Percentiles rank a stretch among this genome's conserved stretches.
These are phyloP conservation scores for Trichoderma sp. DNA, from an alignment of 2,329 filamentous ascomycete species.

Conservation along the genomic window DNA sequence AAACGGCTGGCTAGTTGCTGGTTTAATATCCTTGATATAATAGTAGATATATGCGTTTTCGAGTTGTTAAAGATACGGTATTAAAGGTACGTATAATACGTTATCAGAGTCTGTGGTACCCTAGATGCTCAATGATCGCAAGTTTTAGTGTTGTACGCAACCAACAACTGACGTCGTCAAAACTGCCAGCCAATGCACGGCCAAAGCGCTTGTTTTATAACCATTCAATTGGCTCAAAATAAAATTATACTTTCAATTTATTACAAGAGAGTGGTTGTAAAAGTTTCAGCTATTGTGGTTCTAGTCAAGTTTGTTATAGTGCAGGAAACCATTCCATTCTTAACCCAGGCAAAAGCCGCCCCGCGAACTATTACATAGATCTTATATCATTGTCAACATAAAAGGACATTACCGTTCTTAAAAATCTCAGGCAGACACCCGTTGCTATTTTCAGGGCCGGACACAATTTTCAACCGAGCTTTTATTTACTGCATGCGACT, in stretches of 20 bases:
- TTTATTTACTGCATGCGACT: no score
- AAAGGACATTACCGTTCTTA: no score
- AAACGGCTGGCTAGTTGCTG: neutral
- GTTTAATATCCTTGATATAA: neutral
- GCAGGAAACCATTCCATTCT: neutral
- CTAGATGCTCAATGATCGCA: neutral
- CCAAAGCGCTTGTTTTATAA: neutral
- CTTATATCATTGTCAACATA: neutral
- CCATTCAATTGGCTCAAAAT: neutral
- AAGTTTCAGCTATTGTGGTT: neutral
- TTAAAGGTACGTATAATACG: no score
- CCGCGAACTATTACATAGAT: neutral
- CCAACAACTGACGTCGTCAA: neutral
- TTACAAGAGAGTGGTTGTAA: neutral
- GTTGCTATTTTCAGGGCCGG: no score
- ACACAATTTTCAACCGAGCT: no score
- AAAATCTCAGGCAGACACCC: no score
- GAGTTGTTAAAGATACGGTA: neutral
- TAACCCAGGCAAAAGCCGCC: neutral
- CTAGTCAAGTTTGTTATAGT: neutral
- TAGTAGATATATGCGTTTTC: neutral
- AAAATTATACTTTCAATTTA: neutral
- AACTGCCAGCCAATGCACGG: neutral
- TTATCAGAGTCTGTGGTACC: neutral
- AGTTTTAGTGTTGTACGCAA: neutral